Evolutionary conservation across 805 yeast genomes (phyloP).

Genomic region (Metschnikowia santaceciliae): DNA sequence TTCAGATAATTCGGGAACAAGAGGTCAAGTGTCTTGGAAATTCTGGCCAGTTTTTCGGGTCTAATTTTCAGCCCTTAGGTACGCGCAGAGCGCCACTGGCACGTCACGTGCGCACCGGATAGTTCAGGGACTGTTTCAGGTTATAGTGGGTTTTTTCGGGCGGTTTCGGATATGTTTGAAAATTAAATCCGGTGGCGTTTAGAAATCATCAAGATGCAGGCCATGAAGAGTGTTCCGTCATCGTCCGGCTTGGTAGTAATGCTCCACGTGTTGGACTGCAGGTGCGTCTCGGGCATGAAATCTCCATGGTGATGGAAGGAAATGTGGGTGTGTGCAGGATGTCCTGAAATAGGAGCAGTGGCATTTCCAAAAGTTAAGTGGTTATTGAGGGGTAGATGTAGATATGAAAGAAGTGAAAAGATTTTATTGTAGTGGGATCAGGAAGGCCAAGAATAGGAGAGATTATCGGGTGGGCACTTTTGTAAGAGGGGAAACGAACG

Average conservation of each 20-base stretch:
- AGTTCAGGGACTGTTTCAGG: background rate
- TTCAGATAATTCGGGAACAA: background rate
- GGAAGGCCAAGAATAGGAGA: background rate
- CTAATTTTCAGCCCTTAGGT: background rate
- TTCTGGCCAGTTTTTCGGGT: constrained; percentile 1
- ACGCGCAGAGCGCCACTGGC: constrained; percentile 6
- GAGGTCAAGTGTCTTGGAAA: background rate
- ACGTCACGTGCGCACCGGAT: constrained; percentile 1
- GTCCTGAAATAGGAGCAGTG: background rate
- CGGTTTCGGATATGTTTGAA: background rate
- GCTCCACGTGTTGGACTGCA: constrained; percentile 4
- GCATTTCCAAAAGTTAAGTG: too few species aligned
- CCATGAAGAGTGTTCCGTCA: too few species aligned
- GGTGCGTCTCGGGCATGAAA: background rate
- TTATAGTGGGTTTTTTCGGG: background rate
- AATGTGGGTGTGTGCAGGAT: constrained; percentile 1
- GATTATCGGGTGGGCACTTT: background rate
- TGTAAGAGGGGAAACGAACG: background rate
- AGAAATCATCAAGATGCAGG: too few species aligned
- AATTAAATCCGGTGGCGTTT: background rate
- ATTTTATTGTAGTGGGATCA: background rate
- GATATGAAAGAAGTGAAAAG: background rate
- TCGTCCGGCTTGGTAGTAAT: too few species aligned
- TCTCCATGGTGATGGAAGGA: background rate
- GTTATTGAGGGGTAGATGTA: background rate